phyloP scores from a whole-genome alignment of 2,329 filamentous ascomycete genomes.

The Scytalidium lignicola region DNA sequence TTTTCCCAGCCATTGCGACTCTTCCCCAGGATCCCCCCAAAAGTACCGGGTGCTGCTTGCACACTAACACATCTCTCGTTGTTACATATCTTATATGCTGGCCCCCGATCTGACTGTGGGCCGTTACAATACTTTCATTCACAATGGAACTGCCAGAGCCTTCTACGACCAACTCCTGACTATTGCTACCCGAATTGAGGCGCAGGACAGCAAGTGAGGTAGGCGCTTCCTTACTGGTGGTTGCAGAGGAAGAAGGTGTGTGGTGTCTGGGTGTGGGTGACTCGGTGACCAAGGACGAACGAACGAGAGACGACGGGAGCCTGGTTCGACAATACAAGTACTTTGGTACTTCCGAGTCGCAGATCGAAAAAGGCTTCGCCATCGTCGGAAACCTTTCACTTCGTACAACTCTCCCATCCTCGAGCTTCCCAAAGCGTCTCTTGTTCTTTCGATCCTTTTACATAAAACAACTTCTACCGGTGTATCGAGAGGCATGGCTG shows the following conservation, averaged over 20 bases:
- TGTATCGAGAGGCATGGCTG: background rate
- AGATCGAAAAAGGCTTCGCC: background rate
- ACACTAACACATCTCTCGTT: background rate
- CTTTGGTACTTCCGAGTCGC: background rate
- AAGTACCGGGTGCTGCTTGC: background rate
- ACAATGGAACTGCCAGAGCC: background rate
- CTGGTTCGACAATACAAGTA: background rate
- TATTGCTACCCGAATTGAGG: background rate
- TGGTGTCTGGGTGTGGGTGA: background rate
- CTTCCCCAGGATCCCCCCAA: background rate
- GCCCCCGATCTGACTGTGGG: background rate
- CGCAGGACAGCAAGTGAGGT: background rate
- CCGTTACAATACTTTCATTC: background rate
- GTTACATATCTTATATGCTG: background rate
- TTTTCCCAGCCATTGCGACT: background rate
- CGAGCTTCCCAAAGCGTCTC: background rate
- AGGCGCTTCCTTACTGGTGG: background rate
- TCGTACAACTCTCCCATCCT: background rate
- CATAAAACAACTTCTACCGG: background rate
- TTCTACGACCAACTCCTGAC: background rate
- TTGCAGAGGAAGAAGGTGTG: background rate
- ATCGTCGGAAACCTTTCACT: background rate
- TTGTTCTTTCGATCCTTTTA: background rate
- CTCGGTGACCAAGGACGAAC: background rate
- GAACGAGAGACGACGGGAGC: background rate